Evolutionary conservation across 2,329 filamentous ascomycete genomes (phyloP).

Genomic region (Venturia effusa): DNA sequence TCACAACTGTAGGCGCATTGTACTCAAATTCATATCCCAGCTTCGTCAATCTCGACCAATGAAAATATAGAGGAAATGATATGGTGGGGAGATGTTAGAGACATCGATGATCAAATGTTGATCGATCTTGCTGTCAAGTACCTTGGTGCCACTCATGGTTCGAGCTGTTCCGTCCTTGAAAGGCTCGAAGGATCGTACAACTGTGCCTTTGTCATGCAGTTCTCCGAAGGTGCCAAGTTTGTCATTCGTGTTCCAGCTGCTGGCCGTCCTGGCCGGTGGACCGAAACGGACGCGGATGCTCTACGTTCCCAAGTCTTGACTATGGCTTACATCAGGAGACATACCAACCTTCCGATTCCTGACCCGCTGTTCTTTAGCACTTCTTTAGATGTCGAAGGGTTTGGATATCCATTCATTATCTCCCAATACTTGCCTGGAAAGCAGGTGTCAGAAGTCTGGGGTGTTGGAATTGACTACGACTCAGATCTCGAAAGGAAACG

Average conservation of each 20-base stretch:
- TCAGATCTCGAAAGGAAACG: slow-evolving; percentile 1
- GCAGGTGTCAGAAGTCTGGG: slow-evolving; percentile 7
- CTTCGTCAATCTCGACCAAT: background rate
- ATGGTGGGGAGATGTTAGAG: background rate
- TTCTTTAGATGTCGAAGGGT: background rate
- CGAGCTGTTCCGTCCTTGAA: background rate
- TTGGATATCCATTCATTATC: slow-evolving; percentile 9
- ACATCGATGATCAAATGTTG: background rate
- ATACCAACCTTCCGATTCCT: slow-evolving; percentile 8
- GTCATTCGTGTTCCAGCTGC: background rate
- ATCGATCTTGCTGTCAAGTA: slow-evolving; percentile 2
- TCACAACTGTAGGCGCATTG: background rate
- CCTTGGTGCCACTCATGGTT: background rate
- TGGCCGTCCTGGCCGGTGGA: background rate
- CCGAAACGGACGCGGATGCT: background rate
- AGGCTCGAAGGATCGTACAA: background rate
- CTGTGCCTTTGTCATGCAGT: slow-evolving; percentile 5
- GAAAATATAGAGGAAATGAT: background rate
- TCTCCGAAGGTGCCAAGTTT: background rate
- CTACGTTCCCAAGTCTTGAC: slow-evolving; percentile 5
- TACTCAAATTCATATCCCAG: background rate
- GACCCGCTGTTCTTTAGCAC: slow-evolving; percentile 3
- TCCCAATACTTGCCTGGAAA: slow-evolving; percentile 4
- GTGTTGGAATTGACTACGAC: background rate
- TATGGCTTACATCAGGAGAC: slow-evolving; percentile 6